Evolutionary conservation across 2,329 filamentous ascomycete genomes (phyloP).

Genomic region (Incumbomyces delicatus): DNA sequence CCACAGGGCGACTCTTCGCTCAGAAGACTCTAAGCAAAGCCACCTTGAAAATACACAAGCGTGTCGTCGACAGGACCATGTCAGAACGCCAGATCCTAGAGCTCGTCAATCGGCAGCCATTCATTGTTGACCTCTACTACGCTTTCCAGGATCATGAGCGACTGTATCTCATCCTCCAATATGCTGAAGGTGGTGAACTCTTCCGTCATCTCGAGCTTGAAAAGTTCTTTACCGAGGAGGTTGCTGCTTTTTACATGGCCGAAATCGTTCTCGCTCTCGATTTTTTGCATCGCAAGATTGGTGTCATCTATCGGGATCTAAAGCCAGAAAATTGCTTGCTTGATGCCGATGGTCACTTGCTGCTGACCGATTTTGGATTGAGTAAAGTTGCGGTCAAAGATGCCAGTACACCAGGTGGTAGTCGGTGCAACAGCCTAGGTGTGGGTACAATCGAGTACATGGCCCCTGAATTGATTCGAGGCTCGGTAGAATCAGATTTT

Average conservation of each 20-base stretch:
- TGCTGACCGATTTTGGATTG: conserved; percentile 92
- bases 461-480: conserved; percentile 88
- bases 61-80: conserved; percentile 92
- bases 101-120: conserved; percentile 90
- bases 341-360: conserved; percentile 79
- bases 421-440: conserved; percentile 67
- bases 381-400: conserved; percentile 84
- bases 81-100: conserved; percentile 92
- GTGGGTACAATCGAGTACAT: conserved; percentile 97
- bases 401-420: conserved; percentile 41
- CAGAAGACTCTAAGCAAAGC: conserved; percentile 99
- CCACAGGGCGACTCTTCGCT: conserved; percentile 81
- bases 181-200: conserved; percentile 90
- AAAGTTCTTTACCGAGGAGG: conserved; percentile 86
- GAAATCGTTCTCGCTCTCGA: conserved; percentile 93
- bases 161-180: conserved; percentile 93
- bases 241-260: conserved; percentile 94
- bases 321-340: conserved; percentile 97
- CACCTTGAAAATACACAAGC: conserved; percentile 87
- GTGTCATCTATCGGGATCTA: conserved; percentile 91
- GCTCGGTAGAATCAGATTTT: conserved; percentile 45
- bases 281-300: conserved; percentile 82
- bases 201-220: conserved; percentile 92
- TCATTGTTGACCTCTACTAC: conserved; percentile 96
- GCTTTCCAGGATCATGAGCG: conserved; percentile 98